Percentiles rank a stretch among this genome's conserved stretches.
phyloP scores from a whole-genome alignment of 2,329 filamentous ascomycete genomes.

The Ceratocystis lukuohia region DNA sequence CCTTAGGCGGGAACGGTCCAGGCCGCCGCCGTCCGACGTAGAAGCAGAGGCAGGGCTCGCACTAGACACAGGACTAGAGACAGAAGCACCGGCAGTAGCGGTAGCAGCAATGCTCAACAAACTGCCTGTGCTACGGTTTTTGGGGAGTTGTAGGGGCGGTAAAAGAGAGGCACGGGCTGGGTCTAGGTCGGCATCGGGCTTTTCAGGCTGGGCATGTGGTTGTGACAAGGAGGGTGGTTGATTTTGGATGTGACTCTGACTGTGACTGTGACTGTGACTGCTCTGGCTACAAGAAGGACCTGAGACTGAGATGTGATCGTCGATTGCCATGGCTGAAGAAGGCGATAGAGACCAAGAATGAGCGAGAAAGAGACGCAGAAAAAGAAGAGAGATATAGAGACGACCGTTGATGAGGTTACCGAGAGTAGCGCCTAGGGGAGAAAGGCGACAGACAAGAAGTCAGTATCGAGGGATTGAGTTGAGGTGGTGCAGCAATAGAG shows the following conservation, averaged over 20 bases:
- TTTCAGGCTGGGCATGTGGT: constrained; percentile 1
- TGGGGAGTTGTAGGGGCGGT: constrained; percentile 11
- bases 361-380: not conserved
- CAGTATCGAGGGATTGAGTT: not conserved
- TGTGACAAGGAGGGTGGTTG: constrained; percentile 4
- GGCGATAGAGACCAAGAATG: not conserved
- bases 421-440: not conserved
- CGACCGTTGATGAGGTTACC: no score
- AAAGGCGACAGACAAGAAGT: not conserved
- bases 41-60: not conserved
- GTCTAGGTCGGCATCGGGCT: not conserved
- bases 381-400: not conserved
- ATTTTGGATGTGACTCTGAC: not conserved
- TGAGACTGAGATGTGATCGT: not conserved
- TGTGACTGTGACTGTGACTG: not conserved
- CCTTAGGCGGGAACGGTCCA: constrained; percentile 14
- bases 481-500: not conserved
- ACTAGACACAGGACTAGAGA: not conserved
- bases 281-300: not conserved
- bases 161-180: constrained; percentile 3
- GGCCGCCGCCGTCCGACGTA: not conserved
- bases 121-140: constrained; percentile 19
- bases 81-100: not conserved
- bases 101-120: constrained; percentile 11
- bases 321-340: not conserved